These are phyloP conservation scores for Ceratocystis smalleyi DNA, from an alignment of 2,329 filamentous ascomycete species.

Conservation along the genomic window DNA sequence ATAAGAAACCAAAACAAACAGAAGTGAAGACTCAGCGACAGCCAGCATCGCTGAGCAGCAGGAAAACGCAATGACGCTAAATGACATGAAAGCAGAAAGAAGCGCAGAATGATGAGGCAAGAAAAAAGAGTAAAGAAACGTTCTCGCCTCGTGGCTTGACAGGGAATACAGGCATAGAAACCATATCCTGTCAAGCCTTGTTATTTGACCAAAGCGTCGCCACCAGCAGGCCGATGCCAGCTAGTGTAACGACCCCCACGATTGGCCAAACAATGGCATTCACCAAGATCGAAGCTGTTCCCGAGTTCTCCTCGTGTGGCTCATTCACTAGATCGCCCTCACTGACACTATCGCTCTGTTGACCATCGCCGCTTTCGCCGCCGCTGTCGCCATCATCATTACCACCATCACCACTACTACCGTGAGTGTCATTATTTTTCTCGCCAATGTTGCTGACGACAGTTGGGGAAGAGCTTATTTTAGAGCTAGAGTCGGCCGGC, in stretches of 20 bases:
- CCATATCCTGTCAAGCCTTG: neutral
- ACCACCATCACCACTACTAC: neutral
- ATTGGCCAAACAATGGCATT: conserved; percentile 16
- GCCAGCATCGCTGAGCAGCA: neutral
- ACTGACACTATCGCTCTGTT: conserved; percentile 1
- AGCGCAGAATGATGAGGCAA: neutral
- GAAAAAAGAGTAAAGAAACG: neutral
- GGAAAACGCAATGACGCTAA: neutral
- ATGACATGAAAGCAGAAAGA: conserved; percentile 5
- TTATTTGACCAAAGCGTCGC: neutral
- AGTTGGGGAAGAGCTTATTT: neutral
- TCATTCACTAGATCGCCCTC: neutral
- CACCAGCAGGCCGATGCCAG: conserved; percentile 5
- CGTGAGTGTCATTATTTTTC: neutral
- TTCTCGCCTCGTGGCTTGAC: neutral
- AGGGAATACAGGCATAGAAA: neutral
- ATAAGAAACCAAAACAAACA: conserved; percentile 1
- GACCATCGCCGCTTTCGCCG: neutral
- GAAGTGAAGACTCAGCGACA: neutral
- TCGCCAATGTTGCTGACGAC: neutral
- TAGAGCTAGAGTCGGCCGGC: neutral
- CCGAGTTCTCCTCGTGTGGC: neutral
- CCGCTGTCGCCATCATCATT: neutral
- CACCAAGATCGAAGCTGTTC: neutral
- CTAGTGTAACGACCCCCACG: conserved; percentile 4